Evolutionary conservation across 2,329 filamentous ascomycete genomes (phyloP).

Genomic region (Malbranchea zuffiana): DNA sequence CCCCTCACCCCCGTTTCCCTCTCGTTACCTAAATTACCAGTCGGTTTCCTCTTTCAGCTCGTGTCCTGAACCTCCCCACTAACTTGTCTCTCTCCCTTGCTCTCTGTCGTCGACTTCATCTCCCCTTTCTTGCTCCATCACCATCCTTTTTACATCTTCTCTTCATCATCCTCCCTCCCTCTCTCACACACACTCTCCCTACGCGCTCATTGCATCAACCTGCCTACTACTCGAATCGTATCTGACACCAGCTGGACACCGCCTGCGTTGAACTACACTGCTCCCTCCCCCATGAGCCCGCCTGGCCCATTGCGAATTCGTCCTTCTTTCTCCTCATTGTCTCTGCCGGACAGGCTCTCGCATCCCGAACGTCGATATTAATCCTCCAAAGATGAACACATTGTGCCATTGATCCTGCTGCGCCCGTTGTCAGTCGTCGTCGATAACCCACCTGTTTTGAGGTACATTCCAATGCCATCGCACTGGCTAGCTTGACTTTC

Average conservation of each 20-base stretch:
- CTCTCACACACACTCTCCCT: slow-evolving; percentile 15
- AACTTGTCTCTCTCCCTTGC: background rate
- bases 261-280: slow-evolving; percentile 20
- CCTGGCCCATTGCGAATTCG: slow-evolving; percentile 11
- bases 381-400: slow-evolving; percentile 6
- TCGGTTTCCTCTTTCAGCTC: background rate
- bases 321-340: slow-evolving; percentile 11
- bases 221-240: slow-evolving; percentile 5
- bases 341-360: slow-evolving; percentile 2
- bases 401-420: slow-evolving; percentile 1
- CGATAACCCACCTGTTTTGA: background rate
- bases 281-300: slow-evolving; percentile 21
- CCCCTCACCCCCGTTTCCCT: slow-evolving; percentile 3
- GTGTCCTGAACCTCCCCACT: background rate
- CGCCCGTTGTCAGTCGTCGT: background rate
- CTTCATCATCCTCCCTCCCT: slow-evolving; percentile 10
- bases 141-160: background rate
- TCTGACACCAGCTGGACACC: too few relatives aligned
- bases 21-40: background rate
- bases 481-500: slow-evolving; percentile 1
- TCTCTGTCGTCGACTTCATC: background rate
- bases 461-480: background rate
- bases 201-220: slow-evolving; percentile 4
- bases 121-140: background rate
- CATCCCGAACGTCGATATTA: background rate